These are phyloP conservation scores for Fusarium odoratissimum DNA, from an alignment of 2,329 filamentous ascomycete species.

Conservation along the genomic window DNA sequence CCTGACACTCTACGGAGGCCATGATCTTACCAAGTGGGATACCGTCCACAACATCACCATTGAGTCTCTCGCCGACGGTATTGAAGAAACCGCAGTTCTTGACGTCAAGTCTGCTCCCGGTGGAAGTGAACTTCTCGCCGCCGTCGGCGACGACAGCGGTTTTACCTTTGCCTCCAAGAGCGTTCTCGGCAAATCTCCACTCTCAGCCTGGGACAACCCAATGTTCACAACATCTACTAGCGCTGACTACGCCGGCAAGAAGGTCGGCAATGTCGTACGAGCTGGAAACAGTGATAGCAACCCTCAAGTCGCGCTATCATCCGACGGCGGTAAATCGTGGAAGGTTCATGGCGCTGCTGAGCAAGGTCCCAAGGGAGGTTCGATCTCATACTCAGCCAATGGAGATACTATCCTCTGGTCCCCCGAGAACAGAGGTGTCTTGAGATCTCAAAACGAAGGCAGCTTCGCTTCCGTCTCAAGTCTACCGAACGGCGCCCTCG, in stretches of 20 bases:
- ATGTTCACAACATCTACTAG: constrained; percentile 58
- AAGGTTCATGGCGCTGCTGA: constrained; percentile 58
- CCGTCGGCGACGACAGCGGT: constrained; percentile 63
- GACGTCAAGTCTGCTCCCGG: constrained; percentile 61
- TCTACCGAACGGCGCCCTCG: constrained; percentile 58
- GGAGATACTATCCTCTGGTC: constrained; percentile 63
- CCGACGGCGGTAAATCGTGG: constrained; percentile 64
- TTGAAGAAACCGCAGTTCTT: constrained; percentile 65
- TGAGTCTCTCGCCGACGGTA: constrained; percentile 63
- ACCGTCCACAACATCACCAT: constrained; percentile 60
- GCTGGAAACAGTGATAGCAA: constrained; percentile 59
- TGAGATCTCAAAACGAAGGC: constrained; percentile 55
- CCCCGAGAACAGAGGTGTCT: constrained; percentile 52
- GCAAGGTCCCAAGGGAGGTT: constrained; percentile 57
- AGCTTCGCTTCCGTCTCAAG: constrained; percentile 59
- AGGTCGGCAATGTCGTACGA: constrained; percentile 59
- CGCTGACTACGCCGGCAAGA: constrained; percentile 63
- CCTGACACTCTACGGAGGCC: constrained; percentile 64
- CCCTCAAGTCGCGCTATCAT: constrained; percentile 60
- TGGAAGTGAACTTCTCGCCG: constrained; percentile 63
- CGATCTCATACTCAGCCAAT: constrained; percentile 63
- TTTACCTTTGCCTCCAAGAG: constrained; percentile 58
- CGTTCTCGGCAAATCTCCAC: constrained; percentile 56
- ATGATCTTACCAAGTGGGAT: constrained; percentile 68
- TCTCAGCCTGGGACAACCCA: constrained; percentile 59